phyloP scores from a whole-genome alignment of 352 stramenopile species.

The Globisporangium barbulae region DNA sequence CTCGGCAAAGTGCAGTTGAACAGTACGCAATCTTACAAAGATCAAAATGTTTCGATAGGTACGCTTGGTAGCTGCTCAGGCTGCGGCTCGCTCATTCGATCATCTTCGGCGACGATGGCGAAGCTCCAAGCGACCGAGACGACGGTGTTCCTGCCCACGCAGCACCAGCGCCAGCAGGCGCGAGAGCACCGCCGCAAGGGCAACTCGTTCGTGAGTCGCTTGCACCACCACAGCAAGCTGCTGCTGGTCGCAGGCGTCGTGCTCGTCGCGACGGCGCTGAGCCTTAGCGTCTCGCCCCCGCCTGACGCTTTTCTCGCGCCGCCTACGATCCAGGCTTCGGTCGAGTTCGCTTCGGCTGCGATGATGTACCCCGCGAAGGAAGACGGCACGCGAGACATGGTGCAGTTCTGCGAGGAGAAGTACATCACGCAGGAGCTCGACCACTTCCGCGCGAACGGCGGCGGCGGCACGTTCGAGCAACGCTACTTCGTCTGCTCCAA shows the following conservation, averaged over 20 bases:
- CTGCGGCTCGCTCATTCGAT: not conserved
- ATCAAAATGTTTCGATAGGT: not conserved
- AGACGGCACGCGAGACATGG: slow-evolving; percentile 41
- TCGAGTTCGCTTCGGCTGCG: not conserved
- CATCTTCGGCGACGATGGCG: not conserved
- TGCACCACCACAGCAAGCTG: slow-evolving; percentile 2
- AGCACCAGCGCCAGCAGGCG: not conserved
- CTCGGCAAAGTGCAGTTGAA: not conserved
- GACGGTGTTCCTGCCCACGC: slow-evolving; percentile 1
- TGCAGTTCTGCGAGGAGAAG: slow-evolving; percentile 59
- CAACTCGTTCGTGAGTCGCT: slow-evolving; percentile 2
- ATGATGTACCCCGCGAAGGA: not conserved
- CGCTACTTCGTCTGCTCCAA: slow-evolving; percentile 84
- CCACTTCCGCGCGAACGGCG: slow-evolving; percentile 52
- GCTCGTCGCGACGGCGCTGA: not conserved
- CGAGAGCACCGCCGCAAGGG: not conserved
- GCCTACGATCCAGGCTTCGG: not conserved
- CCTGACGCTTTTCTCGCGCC: not conserved
- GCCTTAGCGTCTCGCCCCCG: not conserved
- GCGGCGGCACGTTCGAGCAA: slow-evolving; percentile 64
- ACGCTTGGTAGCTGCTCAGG: not conserved
- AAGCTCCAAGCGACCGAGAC: slow-evolving; percentile 1
- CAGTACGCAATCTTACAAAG: not conserved
- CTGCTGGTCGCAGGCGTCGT: not conserved
- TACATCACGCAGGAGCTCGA: slow-evolving; percentile 76